These are phyloP conservation scores for Exobasidium rhododendri DNA, from an alignment of 1,284 basidiomycete species.

Conservation along the genomic window DNA sequence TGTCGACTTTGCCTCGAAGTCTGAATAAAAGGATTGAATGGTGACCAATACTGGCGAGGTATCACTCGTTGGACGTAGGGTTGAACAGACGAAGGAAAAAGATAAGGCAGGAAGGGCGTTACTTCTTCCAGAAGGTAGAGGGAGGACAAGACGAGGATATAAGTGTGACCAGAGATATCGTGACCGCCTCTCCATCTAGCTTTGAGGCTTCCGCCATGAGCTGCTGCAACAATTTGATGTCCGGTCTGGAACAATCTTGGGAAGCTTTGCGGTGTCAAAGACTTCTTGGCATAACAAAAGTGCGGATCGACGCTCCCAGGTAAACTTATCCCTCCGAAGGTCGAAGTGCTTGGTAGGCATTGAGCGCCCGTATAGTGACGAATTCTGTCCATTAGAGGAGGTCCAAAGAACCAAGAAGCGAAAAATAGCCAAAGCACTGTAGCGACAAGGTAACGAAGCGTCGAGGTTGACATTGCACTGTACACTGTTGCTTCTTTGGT, in stretches of 20 bases:
- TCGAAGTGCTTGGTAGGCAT: conserved; percentile 61
- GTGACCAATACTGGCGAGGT: conserved; percentile 12
- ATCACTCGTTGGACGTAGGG: conserved; percentile 55
- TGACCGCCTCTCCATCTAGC: conserved; percentile 64
- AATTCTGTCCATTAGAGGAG: conserved; percentile 73
- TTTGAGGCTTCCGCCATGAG: conserved; percentile 11
- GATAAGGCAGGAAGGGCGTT: conserved; percentile 56
- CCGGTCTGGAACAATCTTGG: conserved; percentile 60
- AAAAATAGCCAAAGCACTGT: conserved; percentile 57
- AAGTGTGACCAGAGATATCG: conserved; percentile 90
- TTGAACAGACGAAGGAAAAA: conserved; percentile 11
- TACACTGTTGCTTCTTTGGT: not conserved
- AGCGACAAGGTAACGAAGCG: conserved; percentile 64
- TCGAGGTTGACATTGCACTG: conserved; percentile 5
- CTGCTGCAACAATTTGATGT: conserved; percentile 17
- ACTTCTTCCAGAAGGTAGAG: conserved; percentile 78
- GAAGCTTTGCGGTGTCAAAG: conserved; percentile 22
- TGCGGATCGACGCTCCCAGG: conserved; percentile 20
- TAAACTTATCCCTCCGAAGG: not conserved
- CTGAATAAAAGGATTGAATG: conserved; percentile 19
- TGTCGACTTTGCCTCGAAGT: not conserved
- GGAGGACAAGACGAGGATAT: conserved; percentile 79
- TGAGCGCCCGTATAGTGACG: conserved; percentile 73
- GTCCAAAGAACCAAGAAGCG: conserved; percentile 88
- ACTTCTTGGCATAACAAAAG: conserved; percentile 34